Evolutionary conservation across 1,284 basidiomycete genomes (phyloP), one percentile per base, ranked within the genome.

Genomic region (Boletus sp.): DNA sequence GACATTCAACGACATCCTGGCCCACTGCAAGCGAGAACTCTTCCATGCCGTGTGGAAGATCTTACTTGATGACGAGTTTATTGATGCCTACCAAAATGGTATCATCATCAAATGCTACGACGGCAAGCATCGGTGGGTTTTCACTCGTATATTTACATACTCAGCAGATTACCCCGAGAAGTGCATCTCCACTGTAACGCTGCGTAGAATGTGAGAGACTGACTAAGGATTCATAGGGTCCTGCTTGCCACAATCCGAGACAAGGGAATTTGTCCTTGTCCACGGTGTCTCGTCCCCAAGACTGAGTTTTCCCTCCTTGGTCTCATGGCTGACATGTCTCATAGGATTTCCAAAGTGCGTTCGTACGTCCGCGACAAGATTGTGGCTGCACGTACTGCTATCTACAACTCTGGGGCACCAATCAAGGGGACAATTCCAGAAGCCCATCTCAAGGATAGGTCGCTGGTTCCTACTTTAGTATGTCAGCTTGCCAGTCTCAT

Each of bases 1-100:
- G 38, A 21, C 13, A 17, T 9, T 40, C 9, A 40, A 16, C 4
- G 66, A 67, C 0, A 53, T 76, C 1, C 55, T 75, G 0, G 61
- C 71, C 2, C 72, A 77, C 52, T 73, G 71, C 37, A 65, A 68
- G 19, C 67, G 66, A 0, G 74, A 79, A 44, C 60, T 77, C 0
- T 67, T 77, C 46, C 76, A 78, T n/a, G 71, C 66, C 0, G 62
- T 74, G 2, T 76, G 74, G 74, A 58, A 65, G 3, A 56, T 76
- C 0, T 60, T 78, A 1, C 58, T 74, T 17, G 70, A 74, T 28
- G 59, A 72, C 1, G 65, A 69, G 0, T 77, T 78, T 33, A 21
- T 74, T 0, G 52, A 76, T 21, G 75, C 76, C 3, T 78, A 75
- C 51, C 23, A 62, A 19, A 35, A 74, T 46, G 75, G 77, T 0